These are phyloP conservation scores for Cerioporus squamosus DNA, from an alignment of 1,284 basidiomycete species.

Conservation along the genomic window DNA sequence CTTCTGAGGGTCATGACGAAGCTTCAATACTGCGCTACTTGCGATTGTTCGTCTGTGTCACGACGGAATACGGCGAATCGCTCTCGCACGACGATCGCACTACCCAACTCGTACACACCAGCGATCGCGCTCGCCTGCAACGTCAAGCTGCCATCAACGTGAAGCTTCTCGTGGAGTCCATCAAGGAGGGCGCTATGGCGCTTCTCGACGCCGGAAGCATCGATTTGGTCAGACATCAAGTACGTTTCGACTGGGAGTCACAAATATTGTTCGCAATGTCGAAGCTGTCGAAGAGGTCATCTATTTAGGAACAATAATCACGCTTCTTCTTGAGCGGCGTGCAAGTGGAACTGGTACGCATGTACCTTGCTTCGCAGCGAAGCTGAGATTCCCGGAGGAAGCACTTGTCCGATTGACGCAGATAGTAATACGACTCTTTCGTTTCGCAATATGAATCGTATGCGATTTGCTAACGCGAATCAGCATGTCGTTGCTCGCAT, in stretches of 20 bases:
- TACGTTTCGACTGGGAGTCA: slow-evolving; percentile 2
- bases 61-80: slow-evolving; percentile 8
- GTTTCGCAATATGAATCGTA: no score
- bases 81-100: background rate
- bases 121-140: slow-evolving; percentile 7
- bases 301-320: no score
- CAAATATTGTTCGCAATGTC: background rate
- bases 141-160: slow-evolving; percentile 3
- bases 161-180: slow-evolving; percentile 2
- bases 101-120: background rate
- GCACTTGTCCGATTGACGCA: no score
- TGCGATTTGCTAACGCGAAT: no score
- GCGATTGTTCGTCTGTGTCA: slow-evolving; percentile 11
- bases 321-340: no score
- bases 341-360: no score
- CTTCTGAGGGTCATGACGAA: background rate
- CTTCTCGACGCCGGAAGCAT: slow-evolving; percentile 1
- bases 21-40: slow-evolving; percentile 7
- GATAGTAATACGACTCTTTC: no score
- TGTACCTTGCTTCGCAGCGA: no score
- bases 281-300: slow-evolving; percentile 12
- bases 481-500: no score
- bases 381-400: no score
- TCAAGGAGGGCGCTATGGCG: slow-evolving; percentile 1
- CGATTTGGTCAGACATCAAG: background rate